Evolutionary conservation across 2,329 filamentous ascomycete species (phyloP), one percentile per base, ranked within the genome.

Genomic region (Paecilomyces variotii): DNA sequence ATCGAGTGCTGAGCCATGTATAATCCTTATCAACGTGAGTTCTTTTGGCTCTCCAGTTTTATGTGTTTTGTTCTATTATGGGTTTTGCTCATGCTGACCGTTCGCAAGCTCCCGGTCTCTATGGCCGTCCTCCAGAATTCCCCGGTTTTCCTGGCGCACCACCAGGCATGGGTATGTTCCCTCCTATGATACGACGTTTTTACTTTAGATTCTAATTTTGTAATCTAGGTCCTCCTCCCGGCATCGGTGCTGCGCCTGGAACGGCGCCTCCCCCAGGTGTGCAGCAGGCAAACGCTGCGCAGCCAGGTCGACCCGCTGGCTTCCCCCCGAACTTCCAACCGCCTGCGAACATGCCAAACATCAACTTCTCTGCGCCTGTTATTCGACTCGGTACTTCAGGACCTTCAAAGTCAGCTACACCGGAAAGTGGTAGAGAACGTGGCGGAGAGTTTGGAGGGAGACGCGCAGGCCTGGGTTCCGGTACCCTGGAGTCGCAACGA

Each of bases 321-420:
- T 86, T 96, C 63, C 91, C 90, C 62, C 80, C 87, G 60, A 90
- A 86, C 74, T 97, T 96, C 76, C 90, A 95, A 79, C 86, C 91
- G 54, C 92, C 93, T 9, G 81, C 89, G 55, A 96, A 94, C 71
- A 90, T 97, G 83, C 91, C 93, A 56, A 95, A 96, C 73, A 96
- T 99, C 80, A 97, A 99, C 79, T 96, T 97, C 80, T 96, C 90
- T 69, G 94, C 94, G 35, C 92, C 93, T 58, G 91, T 97, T 60
- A 97, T 99, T 70, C 89, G 94, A 57, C 83, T 99, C 53, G 94
- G 93, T 50, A 93, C 91, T 1, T 84, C 87, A 3, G 84, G 78
- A 24, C 74, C 85, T 2, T 76, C 83, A n/a, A 90, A 90, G 69
- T 79, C 86, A 27, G 69, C 74, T 35, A 76, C 76, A 55, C 72